Percentiles rank a stretch among this genome's conserved stretches.
phyloP scores from a whole-genome alignment of 2,329 filamentous ascomycete genomes.

The Ophiocordyceps camponoti-saundersi region DNA sequence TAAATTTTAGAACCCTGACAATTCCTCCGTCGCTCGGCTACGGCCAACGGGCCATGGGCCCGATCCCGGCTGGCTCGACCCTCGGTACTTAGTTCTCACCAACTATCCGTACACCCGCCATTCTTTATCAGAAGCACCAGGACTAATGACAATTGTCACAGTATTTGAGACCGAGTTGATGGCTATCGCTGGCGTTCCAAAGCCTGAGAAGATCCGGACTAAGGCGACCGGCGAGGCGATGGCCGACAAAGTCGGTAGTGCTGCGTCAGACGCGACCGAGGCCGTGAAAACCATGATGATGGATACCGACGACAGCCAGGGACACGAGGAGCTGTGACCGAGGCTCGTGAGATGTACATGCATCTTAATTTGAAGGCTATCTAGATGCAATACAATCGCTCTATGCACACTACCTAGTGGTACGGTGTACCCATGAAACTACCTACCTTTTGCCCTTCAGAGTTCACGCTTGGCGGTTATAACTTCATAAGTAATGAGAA shows the following conservation, averaged over 20 bases:
- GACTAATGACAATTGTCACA: constrained; percentile 12
- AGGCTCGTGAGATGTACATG: neutral
- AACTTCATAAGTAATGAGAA: too few species aligned
- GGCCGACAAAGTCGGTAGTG: constrained; percentile 8
- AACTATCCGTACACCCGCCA: too few species aligned
- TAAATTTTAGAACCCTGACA: constrained; percentile 46
- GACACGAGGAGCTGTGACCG: constrained; percentile 43
- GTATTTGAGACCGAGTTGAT: constrained; percentile 89
- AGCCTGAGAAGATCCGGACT: constrained; percentile 17
- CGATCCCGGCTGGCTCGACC: constrained; percentile 69
- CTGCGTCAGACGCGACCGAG: constrained; percentile 9
- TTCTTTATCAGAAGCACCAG: neutral
- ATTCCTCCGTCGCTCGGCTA: constrained; percentile 82
- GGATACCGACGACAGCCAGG: constrained; percentile 37
- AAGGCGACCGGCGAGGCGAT: constrained; percentile 8
- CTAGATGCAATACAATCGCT: too few species aligned
- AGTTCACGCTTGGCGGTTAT: too few species aligned
- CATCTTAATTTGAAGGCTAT: too few species aligned
- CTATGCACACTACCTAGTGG: too few species aligned
- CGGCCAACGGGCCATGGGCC: constrained; percentile 57
- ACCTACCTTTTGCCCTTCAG: too few species aligned
- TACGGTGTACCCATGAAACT: too few species aligned
- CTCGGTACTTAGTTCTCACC: constrained; percentile 37
- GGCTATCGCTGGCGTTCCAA: constrained; percentile 56
- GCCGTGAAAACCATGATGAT: constrained; percentile 31